Conservation (phyloP, 2,329 filamentous ascomycete species). For the Penicillium nordicum region DNA sequence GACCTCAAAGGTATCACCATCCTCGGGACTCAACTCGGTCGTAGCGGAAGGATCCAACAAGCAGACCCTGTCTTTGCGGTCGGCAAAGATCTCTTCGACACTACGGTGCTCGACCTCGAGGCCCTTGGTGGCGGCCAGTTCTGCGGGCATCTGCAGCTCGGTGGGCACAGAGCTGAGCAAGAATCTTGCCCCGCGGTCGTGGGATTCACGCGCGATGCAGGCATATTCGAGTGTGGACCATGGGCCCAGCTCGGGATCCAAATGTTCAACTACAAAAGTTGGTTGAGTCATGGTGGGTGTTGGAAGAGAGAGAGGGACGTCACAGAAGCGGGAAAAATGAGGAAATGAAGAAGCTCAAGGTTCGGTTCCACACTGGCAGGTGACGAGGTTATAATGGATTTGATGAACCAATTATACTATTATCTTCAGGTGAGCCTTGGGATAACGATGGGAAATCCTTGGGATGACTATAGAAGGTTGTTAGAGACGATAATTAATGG, state of each 20-base stretch:
- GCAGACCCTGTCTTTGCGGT: slow-evolving; percentile 73
- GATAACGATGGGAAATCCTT: not conserved
- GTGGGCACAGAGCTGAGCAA: slow-evolving; percentile 76
- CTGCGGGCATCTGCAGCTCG: slow-evolving; percentile 57
- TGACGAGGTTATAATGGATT: not conserved
- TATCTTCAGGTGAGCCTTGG: not conserved
- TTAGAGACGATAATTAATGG: not conserved
- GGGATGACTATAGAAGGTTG: not conserved
- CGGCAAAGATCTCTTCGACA: slow-evolving; percentile 76
- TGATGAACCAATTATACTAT: not conserved
- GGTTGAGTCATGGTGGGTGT: slow-evolving; percentile 1
- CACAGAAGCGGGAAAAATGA: not conserved
- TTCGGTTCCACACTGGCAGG: slow-evolving; percentile 4
- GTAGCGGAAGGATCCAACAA: slow-evolving; percentile 82
- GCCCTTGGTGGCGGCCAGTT: slow-evolving; percentile 59
- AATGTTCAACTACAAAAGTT: slow-evolving; percentile 91
- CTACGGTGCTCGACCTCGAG: slow-evolving; percentile 71
- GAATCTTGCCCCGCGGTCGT: slow-evolving; percentile 64
- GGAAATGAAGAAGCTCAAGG: not conserved
- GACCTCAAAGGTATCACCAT: slow-evolving; percentile 78
- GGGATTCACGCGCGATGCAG: slow-evolving; percentile 78
- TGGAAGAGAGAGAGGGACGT: not conserved
- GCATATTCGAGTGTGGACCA: slow-evolving; percentile 95
- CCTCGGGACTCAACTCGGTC: slow-evolving; percentile 76
- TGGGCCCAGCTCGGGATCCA: slow-evolving; percentile 86